Evolutionary conservation across 495 filamentous ascomycete species (phyloP).

Genomic region (Aspergillus steynii): DNA sequence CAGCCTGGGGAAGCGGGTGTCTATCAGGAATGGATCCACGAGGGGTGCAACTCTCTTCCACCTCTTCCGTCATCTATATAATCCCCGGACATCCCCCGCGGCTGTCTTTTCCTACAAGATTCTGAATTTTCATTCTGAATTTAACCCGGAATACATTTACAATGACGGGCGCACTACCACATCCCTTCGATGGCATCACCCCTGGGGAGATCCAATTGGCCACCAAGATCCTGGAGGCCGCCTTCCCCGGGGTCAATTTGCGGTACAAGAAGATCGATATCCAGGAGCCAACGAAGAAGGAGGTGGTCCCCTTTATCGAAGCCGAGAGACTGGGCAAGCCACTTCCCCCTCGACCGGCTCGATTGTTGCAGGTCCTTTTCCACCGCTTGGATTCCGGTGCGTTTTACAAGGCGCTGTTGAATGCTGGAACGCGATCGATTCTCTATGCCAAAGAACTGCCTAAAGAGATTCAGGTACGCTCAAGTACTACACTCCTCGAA

Average conservation of each 20-base stretch:
- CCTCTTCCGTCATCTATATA: background rate
- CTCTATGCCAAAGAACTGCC: constrained; percentile 41
- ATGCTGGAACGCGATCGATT: constrained; percentile 33
- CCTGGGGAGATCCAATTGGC: constrained; percentile 42
- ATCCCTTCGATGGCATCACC: constrained; percentile 45
- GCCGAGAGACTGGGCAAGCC: constrained; percentile 37
- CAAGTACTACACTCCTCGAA: background rate
- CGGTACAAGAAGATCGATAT: constrained; percentile 45
- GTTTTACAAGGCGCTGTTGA: constrained; percentile 39
- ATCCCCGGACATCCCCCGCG: background rate
- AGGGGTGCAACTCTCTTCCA: no score
- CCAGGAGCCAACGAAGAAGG: constrained; percentile 40
- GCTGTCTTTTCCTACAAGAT: background rate
- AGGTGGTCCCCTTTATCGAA: constrained; percentile 40
- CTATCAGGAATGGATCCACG: background rate
- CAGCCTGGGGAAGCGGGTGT: background rate
- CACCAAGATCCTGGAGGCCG: constrained; percentile 36
- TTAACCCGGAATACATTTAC: background rate
- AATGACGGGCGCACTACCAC: constrained; percentile 18
- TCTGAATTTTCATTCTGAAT: background rate
- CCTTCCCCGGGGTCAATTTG: constrained; percentile 35
- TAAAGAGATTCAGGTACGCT: constrained; percentile 37
- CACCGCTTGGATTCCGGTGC: constrained; percentile 40
- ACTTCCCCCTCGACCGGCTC: constrained; percentile 32
- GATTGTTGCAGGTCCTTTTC: constrained; percentile 42